Conservation (phyloP, 208 protist species). For the Naegleria fowleri region DNA sequence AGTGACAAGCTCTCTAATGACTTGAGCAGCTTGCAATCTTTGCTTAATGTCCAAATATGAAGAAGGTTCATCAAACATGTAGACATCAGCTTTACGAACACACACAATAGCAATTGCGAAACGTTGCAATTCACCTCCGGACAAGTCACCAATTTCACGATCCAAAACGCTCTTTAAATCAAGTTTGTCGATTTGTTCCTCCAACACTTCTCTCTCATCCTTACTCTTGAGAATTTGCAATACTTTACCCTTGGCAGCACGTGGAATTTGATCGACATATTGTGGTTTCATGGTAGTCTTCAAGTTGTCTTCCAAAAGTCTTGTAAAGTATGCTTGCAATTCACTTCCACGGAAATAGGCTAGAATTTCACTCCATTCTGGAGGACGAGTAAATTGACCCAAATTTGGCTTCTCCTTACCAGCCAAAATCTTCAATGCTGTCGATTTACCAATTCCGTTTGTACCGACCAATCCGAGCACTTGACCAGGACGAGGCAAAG, state of each 20-base stretch:
- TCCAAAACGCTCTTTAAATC: conserved; percentile 87
- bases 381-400: conserved; percentile 75
- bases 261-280: conserved; percentile 99
- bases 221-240: conserved; percentile 78
- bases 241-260: conserved; percentile 88
- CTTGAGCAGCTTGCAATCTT: conserved; percentile 90
- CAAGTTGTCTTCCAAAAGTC: conserved; percentile 93
- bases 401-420: conserved; percentile 98
- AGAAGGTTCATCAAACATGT: conserved; percentile 99
- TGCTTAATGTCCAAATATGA: conserved; percentile 99
- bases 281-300: conserved; percentile 98
- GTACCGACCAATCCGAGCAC: conserved; percentile 99
- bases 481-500: conserved; percentile 94
- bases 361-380: conserved; percentile 97
- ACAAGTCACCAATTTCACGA: conserved; percentile 89
- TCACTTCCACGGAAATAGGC: conserved; percentile 97
- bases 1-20: conserved; percentile 88
- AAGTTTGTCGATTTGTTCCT: conserved; percentile 59
- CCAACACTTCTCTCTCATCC: conserved; percentile 65
- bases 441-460: conserved; percentile 99
- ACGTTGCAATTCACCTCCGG: conserved; percentile 99
- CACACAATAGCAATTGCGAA: conserved; percentile 94
- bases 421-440: conserved; percentile 97
- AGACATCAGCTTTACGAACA: conserved; percentile 75
- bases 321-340: conserved; percentile 97